A percentile compares a stretch with the other conserved stretches of the same genome.
phyloP scores from a whole-genome alignment of 2,329 filamentous ascomycete species.

The Arthrinium puccinioides region DNA sequence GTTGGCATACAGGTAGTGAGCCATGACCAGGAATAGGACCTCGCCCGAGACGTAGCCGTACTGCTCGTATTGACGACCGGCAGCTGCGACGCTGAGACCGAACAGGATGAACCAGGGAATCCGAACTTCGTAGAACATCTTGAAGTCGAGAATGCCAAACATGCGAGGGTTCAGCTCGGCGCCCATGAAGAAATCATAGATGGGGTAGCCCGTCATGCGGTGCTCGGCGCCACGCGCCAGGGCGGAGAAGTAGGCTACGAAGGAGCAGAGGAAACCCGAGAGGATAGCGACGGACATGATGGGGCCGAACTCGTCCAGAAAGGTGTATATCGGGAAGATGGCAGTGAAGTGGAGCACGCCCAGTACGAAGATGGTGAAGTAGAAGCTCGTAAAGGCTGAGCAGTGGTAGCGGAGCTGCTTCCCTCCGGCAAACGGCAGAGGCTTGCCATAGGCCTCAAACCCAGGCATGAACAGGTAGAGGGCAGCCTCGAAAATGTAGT shows the following conservation, averaged over 20 bases:
- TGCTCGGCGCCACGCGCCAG: conserved; percentile 74
- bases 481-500: conserved; percentile 76
- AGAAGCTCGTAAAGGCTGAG: conserved; percentile 82
- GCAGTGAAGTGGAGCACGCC: conserved; percentile 73
- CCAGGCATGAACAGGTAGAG: conserved; percentile 85
- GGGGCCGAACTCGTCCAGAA: conserved; percentile 92
- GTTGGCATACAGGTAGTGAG: conserved; percentile 87
- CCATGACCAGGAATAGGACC: conserved; percentile 76
- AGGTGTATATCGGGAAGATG: conserved; percentile 80
- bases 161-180: conserved; percentile 84
- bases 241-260: conserved; percentile 82
- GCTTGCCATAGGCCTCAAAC: conserved; percentile 81
- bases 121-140: conserved; percentile 94
- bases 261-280: conserved; percentile 76
- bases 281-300: conserved; percentile 89
- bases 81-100: conserved; percentile 67
- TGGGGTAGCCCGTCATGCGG: conserved; percentile 79
- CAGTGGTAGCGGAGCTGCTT: conserved; percentile 93
- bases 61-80: conserved; percentile 73
- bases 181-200: conserved; percentile 94
- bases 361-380: conserved; percentile 70
- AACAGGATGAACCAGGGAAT: conserved; percentile 90
- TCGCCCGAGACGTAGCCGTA: conserved; percentile 86
- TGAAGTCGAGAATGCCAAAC: conserved; percentile 83
- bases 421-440: conserved; percentile 72